Percentiles rank a stretch among this genome's conserved stretches.
Conservation (phyloP, 495 filamentous ascomycete species). For the Clohesyomyces aquaticus region DNA sequence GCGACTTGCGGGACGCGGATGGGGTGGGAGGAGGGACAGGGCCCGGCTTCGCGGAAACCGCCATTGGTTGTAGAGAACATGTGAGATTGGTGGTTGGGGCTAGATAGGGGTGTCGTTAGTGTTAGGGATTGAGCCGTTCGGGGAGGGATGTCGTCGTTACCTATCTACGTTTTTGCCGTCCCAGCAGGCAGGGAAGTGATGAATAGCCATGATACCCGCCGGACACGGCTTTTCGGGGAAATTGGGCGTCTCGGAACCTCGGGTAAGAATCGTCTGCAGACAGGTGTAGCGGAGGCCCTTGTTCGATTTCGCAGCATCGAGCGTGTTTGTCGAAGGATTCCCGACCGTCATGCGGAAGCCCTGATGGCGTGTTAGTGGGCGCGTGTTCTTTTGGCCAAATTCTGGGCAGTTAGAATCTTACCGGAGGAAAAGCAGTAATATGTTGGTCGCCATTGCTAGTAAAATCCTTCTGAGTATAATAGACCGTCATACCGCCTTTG, state of each 20-base stretch:
- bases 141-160: too few relatives aligned
- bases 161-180: constrained; percentile 35
- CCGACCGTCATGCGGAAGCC: constrained; percentile 62
- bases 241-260: constrained; percentile 51
- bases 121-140: too few relatives aligned
- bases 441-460: constrained; percentile 51
- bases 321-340: constrained; percentile 46
- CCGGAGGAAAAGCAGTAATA: constrained; percentile 55
- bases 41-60: constrained; percentile 29
- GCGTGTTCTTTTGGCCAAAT: background rate
- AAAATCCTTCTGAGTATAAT: constrained; percentile 52
- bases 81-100: constrained; percentile 35
- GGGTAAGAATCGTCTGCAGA: constrained; percentile 49
- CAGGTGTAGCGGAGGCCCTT: constrained; percentile 56
- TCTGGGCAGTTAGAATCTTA: constrained; percentile 19
- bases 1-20: constrained; percentile 36
- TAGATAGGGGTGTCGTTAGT: too few relatives aligned
- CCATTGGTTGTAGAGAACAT: constrained; percentile 27
- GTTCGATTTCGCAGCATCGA: constrained; percentile 32
- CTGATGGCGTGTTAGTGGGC: constrained; percentile 40
- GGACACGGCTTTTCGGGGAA: constrained; percentile 54
- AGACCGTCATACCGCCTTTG: constrained; percentile 55
- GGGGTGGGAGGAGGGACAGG: constrained; percentile 31
- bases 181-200: constrained; percentile 53
- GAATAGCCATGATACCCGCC: constrained; percentile 56